Conservation (phyloP, 2,329 filamentous ascomycete genomes). For the Fusarium sacchari region DNA sequence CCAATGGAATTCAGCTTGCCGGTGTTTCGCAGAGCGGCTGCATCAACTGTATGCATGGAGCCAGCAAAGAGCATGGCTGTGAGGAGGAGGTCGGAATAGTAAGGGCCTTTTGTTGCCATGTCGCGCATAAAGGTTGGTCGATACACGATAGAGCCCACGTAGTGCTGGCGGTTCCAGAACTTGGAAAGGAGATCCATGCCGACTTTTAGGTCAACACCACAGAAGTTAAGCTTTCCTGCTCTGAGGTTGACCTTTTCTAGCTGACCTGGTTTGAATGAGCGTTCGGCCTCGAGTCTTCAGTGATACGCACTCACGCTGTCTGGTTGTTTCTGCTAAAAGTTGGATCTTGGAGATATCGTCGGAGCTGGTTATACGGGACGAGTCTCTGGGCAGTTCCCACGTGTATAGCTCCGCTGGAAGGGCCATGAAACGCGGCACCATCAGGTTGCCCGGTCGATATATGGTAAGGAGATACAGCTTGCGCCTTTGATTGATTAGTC, state of each 20-base stretch:
- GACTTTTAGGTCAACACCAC: conserved; percentile 52
- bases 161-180: conserved; percentile 65
- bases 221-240: neutral
- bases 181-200: conserved; percentile 61
- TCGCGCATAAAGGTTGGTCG: conserved; percentile 63
- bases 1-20: neutral
- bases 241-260: conserved; percentile 3
- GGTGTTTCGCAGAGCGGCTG: neutral
- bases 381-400: rapidly evolving
- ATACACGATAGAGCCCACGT: conserved; percentile 57
- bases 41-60: neutral
- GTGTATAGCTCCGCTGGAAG: conserved; percentile 33
- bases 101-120: conserved; percentile 63
- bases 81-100: conserved; percentile 66
- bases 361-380: rapidly evolving
- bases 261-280: neutral
- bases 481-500: neutral
- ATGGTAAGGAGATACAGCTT: neutral
- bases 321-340: conserved; percentile 28
- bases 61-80: conserved; percentile 62
- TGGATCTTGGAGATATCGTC: neutral
- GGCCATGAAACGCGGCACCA: conserved; percentile 40
- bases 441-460: neutral
- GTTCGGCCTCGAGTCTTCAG: conserved; percentile 5
- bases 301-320: conserved; percentile 14